phyloP scores from a whole-genome alignment of 73 alveolate species.

The Tetrahymena thermophila region DNA sequence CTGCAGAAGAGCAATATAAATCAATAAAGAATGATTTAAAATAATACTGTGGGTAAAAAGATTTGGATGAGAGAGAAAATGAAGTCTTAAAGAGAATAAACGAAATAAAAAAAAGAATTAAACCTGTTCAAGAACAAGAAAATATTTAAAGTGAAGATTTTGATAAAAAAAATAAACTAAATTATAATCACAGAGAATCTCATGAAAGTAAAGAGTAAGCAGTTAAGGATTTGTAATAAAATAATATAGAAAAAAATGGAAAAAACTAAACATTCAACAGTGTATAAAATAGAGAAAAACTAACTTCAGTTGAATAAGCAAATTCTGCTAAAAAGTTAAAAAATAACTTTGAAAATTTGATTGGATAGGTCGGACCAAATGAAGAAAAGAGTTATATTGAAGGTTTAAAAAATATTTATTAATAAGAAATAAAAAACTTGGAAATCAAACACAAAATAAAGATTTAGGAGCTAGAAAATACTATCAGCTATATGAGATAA shows the following conservation, averaged over 20 bases:
- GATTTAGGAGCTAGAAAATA: neutral
- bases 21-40: neutral
- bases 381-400: neutral
- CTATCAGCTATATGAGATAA: neutral
- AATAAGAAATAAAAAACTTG: neutral
- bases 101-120: neutral
- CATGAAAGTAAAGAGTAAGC: neutral
- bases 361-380: neutral
- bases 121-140: neutral
- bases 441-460: neutral
- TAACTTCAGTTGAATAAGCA: neutral
- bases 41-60: neutral
- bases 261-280: neutral
- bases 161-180: neutral
- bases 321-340: neutral
- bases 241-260: neutral
- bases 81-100: neutral
- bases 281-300: neutral
- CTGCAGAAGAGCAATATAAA: neutral
- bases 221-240: neutral
- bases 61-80: neutral
- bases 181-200: neutral
- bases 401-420: neutral
- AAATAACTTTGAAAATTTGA: neutral
- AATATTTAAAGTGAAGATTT: neutral